A percentile compares a stretch with the other conserved stretches of the same genome.
These are phyloP conservation scores for Fusarium musae DNA, from an alignment of 2,329 filamentous ascomycete species.

Conservation along the genomic window DNA sequence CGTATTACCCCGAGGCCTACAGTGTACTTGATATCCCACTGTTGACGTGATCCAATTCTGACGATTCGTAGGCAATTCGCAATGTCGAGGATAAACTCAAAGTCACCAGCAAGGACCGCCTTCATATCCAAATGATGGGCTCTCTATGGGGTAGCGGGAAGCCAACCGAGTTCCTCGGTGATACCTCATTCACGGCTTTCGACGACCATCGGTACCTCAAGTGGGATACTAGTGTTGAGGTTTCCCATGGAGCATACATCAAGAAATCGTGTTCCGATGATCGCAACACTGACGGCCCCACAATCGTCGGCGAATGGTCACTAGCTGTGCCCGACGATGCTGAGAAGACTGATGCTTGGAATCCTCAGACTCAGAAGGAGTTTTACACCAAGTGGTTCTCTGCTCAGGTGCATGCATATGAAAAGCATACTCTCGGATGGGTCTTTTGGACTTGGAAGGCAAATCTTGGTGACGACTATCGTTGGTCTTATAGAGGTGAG, in stretches of 20 bases:
- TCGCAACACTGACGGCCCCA: conserved; percentile 53
- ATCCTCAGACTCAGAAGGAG: conserved; percentile 31
- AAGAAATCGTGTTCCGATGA: conserved; percentile 60
- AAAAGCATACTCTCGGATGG: conserved; percentile 39
- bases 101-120: conserved; percentile 53
- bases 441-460: conserved; percentile 44
- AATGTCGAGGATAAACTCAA: conserved; percentile 56
- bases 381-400: conserved; percentile 44
- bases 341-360: conserved; percentile 53
- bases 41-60: not conserved
- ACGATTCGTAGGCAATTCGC: conserved; percentile 54
- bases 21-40: conserved; percentile 2
- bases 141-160: conserved; percentile 66
- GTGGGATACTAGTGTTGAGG: conserved; percentile 52
- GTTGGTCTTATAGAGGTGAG: conserved; percentile 43
- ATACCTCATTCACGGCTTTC: conserved; percentile 59
- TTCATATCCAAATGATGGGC: conserved; percentile 65
- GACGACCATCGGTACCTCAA: conserved; percentile 71
- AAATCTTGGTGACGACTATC: conserved; percentile 40
- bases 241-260: conserved; percentile 58
- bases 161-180: conserved; percentile 57
- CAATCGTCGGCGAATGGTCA: conserved; percentile 69
- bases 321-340: conserved; percentile 61
- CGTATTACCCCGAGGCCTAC: conserved; percentile 38
- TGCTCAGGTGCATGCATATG: conserved; percentile 40